These are phyloP conservation scores for Selaginella tamariscina DNA, from an alignment of 75 land plant species.

Conservation along the genomic window DNA sequence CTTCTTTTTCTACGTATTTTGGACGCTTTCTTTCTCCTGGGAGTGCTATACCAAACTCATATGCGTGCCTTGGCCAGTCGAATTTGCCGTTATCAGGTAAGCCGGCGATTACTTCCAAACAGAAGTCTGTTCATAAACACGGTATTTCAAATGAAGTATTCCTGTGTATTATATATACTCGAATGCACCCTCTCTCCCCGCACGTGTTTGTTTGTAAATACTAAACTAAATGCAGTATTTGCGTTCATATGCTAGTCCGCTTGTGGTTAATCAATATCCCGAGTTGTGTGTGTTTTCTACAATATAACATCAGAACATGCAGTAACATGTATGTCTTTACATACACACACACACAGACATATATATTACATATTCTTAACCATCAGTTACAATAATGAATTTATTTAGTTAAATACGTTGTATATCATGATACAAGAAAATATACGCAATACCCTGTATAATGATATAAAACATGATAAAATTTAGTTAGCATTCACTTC, in stretches of 20 bases:
- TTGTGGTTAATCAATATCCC: too few species aligned
- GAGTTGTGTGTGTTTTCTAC: too few species aligned
- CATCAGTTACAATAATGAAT: too few species aligned
- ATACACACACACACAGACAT: neutral
- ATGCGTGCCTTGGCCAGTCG: neutral
- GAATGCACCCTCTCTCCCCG: too few species aligned
- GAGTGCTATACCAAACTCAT: neutral
- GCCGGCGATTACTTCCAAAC: neutral
- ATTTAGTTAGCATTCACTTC: neutral
- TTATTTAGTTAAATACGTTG: neutral
- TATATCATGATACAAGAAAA: neutral
- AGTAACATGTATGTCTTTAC: too few species aligned
- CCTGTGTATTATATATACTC: too few species aligned
- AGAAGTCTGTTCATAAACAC: neutral
- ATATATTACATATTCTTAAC: neutral
- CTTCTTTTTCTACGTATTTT: neutral
- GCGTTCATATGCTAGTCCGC: too few species aligned
- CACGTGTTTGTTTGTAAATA: too few species aligned
- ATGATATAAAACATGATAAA: too few species aligned
- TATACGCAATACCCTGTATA: neutral
- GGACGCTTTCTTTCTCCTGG: neutral
- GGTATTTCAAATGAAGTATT: too few species aligned
- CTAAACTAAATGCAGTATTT: too few species aligned
- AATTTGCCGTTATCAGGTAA: neutral
- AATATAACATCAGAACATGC: too few species aligned